Base-by-base conservation (phyloP, 768 basidiomycete species). In the Lentinula sp. region DNA sequence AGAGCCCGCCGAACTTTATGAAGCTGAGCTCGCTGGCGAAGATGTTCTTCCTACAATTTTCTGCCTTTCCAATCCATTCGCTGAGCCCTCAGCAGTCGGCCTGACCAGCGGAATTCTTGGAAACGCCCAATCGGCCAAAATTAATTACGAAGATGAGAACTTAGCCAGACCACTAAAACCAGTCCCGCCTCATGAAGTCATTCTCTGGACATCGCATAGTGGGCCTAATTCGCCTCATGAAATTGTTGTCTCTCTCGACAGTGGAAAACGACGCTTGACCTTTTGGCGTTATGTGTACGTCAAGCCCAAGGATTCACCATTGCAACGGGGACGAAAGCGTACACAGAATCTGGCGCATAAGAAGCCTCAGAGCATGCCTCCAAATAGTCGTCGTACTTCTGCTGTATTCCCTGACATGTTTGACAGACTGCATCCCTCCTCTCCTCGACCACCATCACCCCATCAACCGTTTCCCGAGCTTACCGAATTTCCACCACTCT, bases 31-130 rank as follows among this genome's bases (percentile, higher is more conserved):
- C n/a, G 81, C 84, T 0, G 88, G 86, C 9, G 87, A 91, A 42
- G 76, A 81, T 16, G 77, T 84, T 0, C 76, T 93, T n/a, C 90
- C 92, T 0, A 91, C 90, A 13, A 81, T 93, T 28, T 93, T 93
- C 71, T 84, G 88, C 16, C 76, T 94, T 63, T 87, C 86, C 8
- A 88, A 84, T 65, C 86, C 91, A 0, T 88, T 91, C 56, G 77
- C 88, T 2, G 92, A 93, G 71, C 81, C 89, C 53, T 79, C 82
- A 23, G 81, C 87, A 8, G 83, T 93, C 15, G 90, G 89, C 5
- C 70, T 88, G 52, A 87, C 90, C 1, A 71, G 75, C 3, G 83
- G 84, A 0, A 87, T 91, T 31, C 65, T 80, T 2, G 82, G 83
- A 6, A 43, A 43, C 32, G 31, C 31, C 10, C 13, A 80, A 76